These are phyloP conservation scores for Zygoascus bituminiphila DNA, from an alignment of 805 yeast species.

Conservation along the genomic window DNA sequence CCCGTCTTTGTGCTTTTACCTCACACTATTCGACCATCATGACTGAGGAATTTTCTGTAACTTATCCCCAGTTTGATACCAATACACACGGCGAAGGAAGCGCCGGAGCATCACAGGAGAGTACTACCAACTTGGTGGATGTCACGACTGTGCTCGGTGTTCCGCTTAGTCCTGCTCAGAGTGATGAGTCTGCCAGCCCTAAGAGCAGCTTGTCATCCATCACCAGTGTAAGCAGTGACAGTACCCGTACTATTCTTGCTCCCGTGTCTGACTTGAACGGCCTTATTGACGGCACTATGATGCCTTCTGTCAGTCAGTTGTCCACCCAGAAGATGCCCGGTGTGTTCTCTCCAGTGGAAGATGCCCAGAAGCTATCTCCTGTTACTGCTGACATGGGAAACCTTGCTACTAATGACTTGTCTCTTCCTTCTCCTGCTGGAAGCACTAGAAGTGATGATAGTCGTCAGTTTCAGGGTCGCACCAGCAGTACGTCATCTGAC, in stretches of 20 bases:
- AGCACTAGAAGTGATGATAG: slow-evolving; percentile 1
- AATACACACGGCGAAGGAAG: background rate
- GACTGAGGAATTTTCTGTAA: background rate
- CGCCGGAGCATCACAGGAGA: background rate
- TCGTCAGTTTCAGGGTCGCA: background rate
- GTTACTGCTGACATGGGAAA: background rate
- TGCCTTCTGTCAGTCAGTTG: background rate
- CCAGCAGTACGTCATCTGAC: background rate
- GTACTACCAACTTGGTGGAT: background rate
- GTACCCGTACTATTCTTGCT: background rate
- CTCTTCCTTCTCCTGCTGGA: slow-evolving; percentile 1
- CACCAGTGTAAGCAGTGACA: background rate
- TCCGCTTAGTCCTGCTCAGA: background rate
- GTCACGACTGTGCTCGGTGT: background rate
- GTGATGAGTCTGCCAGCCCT: slow-evolving; percentile 3
- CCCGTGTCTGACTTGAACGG: background rate
- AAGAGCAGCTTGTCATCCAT: background rate
- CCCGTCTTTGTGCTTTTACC: no score
- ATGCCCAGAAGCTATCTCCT: background rate
- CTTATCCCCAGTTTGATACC: background rate
- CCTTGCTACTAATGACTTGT: background rate
- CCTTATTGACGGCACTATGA: background rate
- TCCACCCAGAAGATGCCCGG: background rate
- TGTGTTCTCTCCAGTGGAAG: background rate
- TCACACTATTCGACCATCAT: no score